Evolutionary conservation across 257 asterid species (phyloP).

Genomic region (Solanum bulbocastanum): DNA sequence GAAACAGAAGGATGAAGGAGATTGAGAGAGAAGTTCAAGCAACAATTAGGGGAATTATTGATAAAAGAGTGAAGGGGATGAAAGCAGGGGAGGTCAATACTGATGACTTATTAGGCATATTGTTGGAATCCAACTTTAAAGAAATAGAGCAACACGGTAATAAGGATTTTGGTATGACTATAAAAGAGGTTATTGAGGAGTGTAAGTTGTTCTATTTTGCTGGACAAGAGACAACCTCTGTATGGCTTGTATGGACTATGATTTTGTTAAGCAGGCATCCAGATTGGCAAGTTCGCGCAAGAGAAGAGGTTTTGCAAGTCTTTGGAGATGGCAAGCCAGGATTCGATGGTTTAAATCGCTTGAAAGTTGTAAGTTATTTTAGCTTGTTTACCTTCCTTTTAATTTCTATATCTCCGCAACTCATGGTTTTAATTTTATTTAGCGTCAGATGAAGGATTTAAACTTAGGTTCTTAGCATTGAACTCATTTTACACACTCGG

Average conservation of each 20-base stretch:
- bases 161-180: background rate
- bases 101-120: background rate
- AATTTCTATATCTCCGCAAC: background rate
- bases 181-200: background rate
- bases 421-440: background rate
- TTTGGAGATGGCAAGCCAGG: background rate
- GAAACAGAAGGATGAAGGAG: background rate
- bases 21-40: background rate
- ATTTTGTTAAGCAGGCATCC: background rate
- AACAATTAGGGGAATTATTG: background rate
- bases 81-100: background rate
- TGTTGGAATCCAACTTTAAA: background rate
- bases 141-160: background rate
- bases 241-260: background rate
- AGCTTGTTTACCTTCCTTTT: background rate
- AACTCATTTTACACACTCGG: background rate
- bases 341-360: background rate
- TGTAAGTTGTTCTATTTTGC: background rate
- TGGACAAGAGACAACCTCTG: background rate
- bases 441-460: background rate
- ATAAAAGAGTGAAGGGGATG: background rate
- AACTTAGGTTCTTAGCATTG: background rate
- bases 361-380: background rate
- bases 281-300: background rate
- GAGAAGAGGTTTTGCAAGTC: background rate